Evolutionary conservation across 768 basidiomycete genomes (phyloP).

Genomic region (Suillus americanus): DNA sequence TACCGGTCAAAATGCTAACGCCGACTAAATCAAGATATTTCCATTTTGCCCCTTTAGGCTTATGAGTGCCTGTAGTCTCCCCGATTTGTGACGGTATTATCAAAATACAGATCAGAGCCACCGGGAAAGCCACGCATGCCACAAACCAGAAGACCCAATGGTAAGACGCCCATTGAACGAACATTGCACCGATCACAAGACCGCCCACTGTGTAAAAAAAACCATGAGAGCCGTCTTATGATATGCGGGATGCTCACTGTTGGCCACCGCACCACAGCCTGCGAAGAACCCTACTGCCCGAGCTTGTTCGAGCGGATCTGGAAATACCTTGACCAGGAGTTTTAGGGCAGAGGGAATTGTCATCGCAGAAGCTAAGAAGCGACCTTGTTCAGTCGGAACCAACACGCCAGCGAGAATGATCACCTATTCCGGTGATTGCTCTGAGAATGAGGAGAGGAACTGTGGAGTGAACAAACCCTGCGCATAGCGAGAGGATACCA

Average conservation of each 20-base stretch:
- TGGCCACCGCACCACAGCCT: slow-evolving; percentile 46
- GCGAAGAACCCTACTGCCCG: slow-evolving; percentile 49
- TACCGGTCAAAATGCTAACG: slow-evolving; percentile 37
- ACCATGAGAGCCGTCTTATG: not conserved
- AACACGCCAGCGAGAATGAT: slow-evolving; percentile 1
- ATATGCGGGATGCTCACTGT: slow-evolving; percentile 27
- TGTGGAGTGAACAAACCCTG: slow-evolving; percentile 47
- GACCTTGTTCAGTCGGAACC: slow-evolving; percentile 1
- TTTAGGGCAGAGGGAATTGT: slow-evolving; percentile 51
- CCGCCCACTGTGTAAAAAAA: slow-evolving; percentile 34
- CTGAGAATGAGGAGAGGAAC: slow-evolving; percentile 50
- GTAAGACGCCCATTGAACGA: slow-evolving; percentile 41
- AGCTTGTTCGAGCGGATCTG: slow-evolving; percentile 45
- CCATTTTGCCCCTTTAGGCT: slow-evolving; percentile 19
- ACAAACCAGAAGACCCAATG: slow-evolving; percentile 53
- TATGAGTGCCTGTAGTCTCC: slow-evolving; percentile 1
- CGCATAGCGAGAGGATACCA: slow-evolving; percentile 42
- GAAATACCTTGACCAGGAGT: slow-evolving; percentile 52
- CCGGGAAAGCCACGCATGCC: slow-evolving; percentile 36
- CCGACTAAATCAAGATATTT: slow-evolving; percentile 38
- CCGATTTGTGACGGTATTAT: slow-evolving; percentile 32
- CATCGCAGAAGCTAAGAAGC: slow-evolving; percentile 41
- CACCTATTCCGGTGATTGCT: slow-evolving; percentile 49
- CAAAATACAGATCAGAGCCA: slow-evolving; percentile 31
- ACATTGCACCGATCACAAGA: slow-evolving; percentile 42